Base-by-base conservation (phyloP, 2,329 filamentous ascomycete genomes). In the Pyricularia sp. region DNA sequence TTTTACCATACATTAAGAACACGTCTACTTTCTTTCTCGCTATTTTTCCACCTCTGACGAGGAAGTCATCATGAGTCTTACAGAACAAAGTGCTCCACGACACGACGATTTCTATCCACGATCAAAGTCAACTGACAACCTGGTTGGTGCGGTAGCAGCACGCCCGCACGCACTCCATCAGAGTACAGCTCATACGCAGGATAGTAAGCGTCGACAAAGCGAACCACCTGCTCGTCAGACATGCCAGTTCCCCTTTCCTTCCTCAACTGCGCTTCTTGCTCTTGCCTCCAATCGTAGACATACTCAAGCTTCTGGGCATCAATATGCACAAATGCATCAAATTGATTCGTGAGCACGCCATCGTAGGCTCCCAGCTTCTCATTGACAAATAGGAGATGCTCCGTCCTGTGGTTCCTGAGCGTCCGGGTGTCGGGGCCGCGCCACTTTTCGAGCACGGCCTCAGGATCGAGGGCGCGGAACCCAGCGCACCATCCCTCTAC, bases 401-500 rank as follows among this genome's bases (percentile, higher is more conserved):
- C 80, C 3, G 86, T 79, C 17, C 75, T 74, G 75, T 88, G 83
- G 69, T 71, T 78, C 73, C 77, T 80, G 64, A 84, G 82, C 42
- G 77, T 86, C 76, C 77, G 86, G 79, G 79, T 20, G 9, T 64
- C 33, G 0, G 70, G 61, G 68, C 81, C 79, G 77, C 83, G 85
- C 75, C 82, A 81, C 73, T 83, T 83, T 3, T 88, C 77, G 31
- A 83, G 82, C 4, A 86, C 77, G 5, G 79, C 82, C n/a, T 80
- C 76, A 0, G 83, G 78, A 33, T 80, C 73, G 14, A 94, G 78
- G 0, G 90, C 78, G 6, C 89, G 87, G 79, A 97, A 97, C 2
- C 93, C 94, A 14, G 97, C 88, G 77, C 91, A 95, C 94, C 93
- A 97, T 23, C 94, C 93, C 78, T 97, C 93, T 71, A 97, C 89